Percentiles rank a stretch among this genome's conserved stretches.
Conservation (phyloP, 148 eudicot species). For the Silene uniflora region DNA sequence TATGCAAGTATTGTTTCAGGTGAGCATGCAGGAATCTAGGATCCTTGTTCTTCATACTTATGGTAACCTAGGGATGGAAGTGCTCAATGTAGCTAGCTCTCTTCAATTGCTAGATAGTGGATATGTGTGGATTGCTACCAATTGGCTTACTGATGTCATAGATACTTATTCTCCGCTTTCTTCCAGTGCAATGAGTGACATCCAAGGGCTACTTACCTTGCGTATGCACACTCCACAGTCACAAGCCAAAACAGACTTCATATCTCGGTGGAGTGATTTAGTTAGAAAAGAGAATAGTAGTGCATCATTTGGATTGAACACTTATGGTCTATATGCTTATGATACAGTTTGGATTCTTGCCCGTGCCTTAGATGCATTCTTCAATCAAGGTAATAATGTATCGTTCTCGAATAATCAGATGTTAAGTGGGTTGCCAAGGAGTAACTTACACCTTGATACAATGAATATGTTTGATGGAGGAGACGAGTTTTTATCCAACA, state of each 20-base stretch:
- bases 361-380: conserved; percentile 43
- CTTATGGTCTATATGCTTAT: conserved; percentile 65
- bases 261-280: conserved; percentile 47
- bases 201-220: conserved; percentile 52
- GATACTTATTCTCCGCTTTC: conserved; percentile 41
- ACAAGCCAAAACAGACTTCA: conserved; percentile 32
- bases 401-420: conserved; percentile 48
- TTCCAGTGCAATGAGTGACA: conserved; percentile 11
- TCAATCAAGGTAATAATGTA: conserved; percentile 47
- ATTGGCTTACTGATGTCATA: conserved; percentile 51
- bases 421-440: conserved; percentile 23
- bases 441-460: conserved; percentile 42
- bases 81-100: conserved; percentile 39
- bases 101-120: conserved; percentile 50
- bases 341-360: conserved; percentile 76
- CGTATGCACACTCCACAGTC: conserved; percentile 49
- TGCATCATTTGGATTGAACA: conserved; percentile 41
- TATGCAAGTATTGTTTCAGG: conserved; percentile 34
- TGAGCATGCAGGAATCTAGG: conserved; percentile 43
- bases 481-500: conserved; percentile 33
- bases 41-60: conserved; percentile 49
- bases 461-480: conserved; percentile 66
- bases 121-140: conserved; percentile 65
- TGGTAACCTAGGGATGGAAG: conserved; percentile 29
- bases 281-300: conserved; percentile 25